Evolutionary conservation across 2,329 filamentous ascomycete genomes (phyloP).

Genomic region (Pestalotiopsis sp.): DNA sequence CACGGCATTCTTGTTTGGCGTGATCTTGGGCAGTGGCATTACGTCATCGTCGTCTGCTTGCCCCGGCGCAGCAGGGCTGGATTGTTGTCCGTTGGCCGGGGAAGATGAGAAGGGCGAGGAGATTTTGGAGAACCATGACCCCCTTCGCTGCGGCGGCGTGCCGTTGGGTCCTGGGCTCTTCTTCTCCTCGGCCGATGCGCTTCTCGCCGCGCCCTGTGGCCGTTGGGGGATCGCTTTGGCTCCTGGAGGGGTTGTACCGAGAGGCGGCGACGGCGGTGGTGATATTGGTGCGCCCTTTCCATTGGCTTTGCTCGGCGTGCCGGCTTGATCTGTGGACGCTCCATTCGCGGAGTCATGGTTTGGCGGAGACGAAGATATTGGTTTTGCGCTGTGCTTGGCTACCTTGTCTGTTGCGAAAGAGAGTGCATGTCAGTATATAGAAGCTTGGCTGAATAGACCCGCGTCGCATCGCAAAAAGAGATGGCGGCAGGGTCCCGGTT

Average conservation of each 20-base stretch:
- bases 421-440: constrained; percentile 18
- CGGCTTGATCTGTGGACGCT: constrained; percentile 18
- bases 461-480: background rate
- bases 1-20: constrained; percentile 59
- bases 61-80: constrained; percentile 31
- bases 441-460: background rate
- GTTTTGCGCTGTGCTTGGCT: constrained; percentile 22
- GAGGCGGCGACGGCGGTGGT: constrained; percentile 19
- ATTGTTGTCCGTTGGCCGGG: constrained; percentile 33
- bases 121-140: constrained; percentile 92
- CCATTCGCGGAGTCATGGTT: constrained; percentile 22
- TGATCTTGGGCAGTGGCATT: constrained; percentile 49
- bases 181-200: constrained; percentile 35
- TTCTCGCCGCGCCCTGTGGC: constrained; percentile 31
- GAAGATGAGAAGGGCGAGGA: constrained; percentile 86
- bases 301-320: constrained; percentile 26
- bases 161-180: constrained; percentile 28
- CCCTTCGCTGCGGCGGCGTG: constrained; percentile 56
- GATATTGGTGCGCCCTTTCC: constrained; percentile 23
- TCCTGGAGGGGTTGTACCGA: constrained; percentile 18
- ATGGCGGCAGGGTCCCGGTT: background rate
- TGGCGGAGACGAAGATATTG: constrained; percentile 25
- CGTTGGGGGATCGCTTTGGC: constrained; percentile 34
- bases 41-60: constrained; percentile 38
- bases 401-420: constrained; percentile 25